Evolutionary conservation across 1,139 yeast species (phyloP).

Genomic region (Nadsonia commutata): DNA sequence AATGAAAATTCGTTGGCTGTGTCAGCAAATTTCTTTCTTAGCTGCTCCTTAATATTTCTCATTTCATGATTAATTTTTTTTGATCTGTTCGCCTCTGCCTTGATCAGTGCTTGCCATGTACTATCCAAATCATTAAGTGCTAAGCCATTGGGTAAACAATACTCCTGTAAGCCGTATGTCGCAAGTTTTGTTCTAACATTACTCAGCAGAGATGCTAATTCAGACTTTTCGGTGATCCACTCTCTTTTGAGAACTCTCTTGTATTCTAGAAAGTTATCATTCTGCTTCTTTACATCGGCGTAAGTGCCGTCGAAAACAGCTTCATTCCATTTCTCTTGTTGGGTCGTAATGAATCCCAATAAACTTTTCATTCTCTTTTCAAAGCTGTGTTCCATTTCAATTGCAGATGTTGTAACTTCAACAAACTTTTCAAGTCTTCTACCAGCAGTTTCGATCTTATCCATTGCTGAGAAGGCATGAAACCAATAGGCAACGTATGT

Average conservation of each 20-base stretch:
- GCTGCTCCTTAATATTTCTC: constrained; percentile 27
- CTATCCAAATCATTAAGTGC: constrained; percentile 20
- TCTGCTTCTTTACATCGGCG: constrained; percentile 21
- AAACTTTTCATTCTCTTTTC: constrained; percentile 21
- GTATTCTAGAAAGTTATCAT: constrained; percentile 17
- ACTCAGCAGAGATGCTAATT: constrained; percentile 24
- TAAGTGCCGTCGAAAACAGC: constrained; percentile 21
- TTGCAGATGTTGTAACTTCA: constrained; percentile 23
- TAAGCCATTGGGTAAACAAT: constrained; percentile 24
- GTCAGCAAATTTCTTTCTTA: constrained; percentile 33
- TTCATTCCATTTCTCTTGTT: constrained; percentile 15
- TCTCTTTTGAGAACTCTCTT: constrained; percentile 23
- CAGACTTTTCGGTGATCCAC: constrained; percentile 28
- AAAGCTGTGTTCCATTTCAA: constrained; percentile 24
- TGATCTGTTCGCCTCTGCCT: constrained; percentile 23
- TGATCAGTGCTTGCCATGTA: constrained; percentile 21
- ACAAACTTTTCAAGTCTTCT: constrained; percentile 26
- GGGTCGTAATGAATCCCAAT: constrained; percentile 16
- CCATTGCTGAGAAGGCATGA: constrained; percentile 33
- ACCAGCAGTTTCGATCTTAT: constrained; percentile 28
- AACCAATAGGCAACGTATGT: constrained; percentile 56
- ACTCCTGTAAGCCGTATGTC: constrained; percentile 24
- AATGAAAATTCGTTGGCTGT: constrained; percentile 25
- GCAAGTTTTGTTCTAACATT: constrained; percentile 27
- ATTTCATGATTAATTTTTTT: constrained; percentile 22